These are phyloP conservation scores for Anthracocystis setariae DNA, from an alignment of 1,284 basidiomycete genomes.

Conservation along the genomic window DNA sequence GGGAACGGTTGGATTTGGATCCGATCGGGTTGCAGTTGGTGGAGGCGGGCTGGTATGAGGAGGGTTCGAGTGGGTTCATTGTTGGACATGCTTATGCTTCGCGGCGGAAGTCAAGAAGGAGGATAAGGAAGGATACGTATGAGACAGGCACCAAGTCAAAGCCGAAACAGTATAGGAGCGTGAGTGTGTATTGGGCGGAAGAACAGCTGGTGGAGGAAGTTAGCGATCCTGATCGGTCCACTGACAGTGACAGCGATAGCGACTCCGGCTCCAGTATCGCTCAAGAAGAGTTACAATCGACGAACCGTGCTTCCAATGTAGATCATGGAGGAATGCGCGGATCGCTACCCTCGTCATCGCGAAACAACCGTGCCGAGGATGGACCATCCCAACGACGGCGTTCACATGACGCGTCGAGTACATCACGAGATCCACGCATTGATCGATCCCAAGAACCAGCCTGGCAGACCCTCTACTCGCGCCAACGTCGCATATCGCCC, in stretches of 20 bases:
- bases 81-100: conserved; percentile 43
- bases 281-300: neutral
- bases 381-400: neutral
- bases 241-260: conserved; percentile 9
- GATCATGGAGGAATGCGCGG: neutral
- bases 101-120: conserved; percentile 1
- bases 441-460: conserved; percentile 33
- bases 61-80: conserved; percentile 39
- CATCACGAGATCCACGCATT: conserved; percentile 11
- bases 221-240: conserved; percentile 22
- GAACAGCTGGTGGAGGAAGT: conserved; percentile 46
- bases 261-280: neutral
- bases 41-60: conserved; percentile 43
- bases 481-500: conserved; percentile 12
- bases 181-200: conserved; percentile 49
- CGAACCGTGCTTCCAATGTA: neutral
- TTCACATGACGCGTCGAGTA: neutral
- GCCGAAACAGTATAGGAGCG: conserved; percentile 22
- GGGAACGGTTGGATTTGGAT: conserved; percentile 4
- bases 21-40: conserved; percentile 15
- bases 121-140: neutral
- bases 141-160: neutral
- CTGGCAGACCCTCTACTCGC: conserved; percentile 45
- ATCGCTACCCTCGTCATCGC: conserved; percentile 1
- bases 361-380: neutral